Evolutionary conservation across 1,139 yeast species (phyloP).

Genomic region (Groenewaldozyma auringiensis): DNA sequence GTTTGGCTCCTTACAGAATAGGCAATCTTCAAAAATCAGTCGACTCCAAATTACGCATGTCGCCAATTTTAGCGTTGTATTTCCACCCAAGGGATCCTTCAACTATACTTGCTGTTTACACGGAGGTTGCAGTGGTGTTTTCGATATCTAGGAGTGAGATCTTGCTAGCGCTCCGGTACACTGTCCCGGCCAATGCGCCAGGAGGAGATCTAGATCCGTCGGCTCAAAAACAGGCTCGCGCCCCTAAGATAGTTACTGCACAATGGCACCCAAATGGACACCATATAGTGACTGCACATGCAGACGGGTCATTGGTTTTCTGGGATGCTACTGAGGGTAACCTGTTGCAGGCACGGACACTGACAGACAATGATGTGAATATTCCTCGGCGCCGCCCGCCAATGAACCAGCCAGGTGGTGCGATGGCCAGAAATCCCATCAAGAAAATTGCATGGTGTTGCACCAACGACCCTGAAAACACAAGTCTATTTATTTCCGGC

Average conservation of each 20-base stretch:
- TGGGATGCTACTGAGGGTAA: conserved; percentile 86
- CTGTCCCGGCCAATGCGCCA: conserved; percentile 52
- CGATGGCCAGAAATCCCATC: conserved; percentile 31
- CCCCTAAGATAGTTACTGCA: conserved; percentile 53
- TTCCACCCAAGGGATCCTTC: conserved; percentile 92
- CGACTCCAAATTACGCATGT: conserved; percentile 30
- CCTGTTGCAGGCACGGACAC: conserved; percentile 63
- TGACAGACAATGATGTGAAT: conserved; percentile 60
- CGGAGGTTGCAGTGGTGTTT: conserved; percentile 61
- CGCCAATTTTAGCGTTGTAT: conserved; percentile 58
- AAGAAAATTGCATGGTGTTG: conserved; percentile 60
- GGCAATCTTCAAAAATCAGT: conserved; percentile 58
- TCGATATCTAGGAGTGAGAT: conserved; percentile 56
- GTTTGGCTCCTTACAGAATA: conserved; percentile 55
- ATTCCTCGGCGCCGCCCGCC: conserved; percentile 32
- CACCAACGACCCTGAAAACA: conserved; percentile 70
- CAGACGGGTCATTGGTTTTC: conserved; percentile 76
- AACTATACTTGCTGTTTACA: conserved; percentile 62
- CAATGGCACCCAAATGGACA: conserved; percentile 91
- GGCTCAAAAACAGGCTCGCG: conserved; percentile 26
- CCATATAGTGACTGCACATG: conserved; percentile 70
- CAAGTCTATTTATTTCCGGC: conserved; percentile 65
- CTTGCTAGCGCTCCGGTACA: conserved; percentile 50
- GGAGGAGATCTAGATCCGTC: conserved; percentile 50
- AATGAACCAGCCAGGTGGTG: conserved; percentile 5